Base-by-base conservation (phyloP, 352 stramenopile species). In the Phytopythium oedochilum region DNA sequence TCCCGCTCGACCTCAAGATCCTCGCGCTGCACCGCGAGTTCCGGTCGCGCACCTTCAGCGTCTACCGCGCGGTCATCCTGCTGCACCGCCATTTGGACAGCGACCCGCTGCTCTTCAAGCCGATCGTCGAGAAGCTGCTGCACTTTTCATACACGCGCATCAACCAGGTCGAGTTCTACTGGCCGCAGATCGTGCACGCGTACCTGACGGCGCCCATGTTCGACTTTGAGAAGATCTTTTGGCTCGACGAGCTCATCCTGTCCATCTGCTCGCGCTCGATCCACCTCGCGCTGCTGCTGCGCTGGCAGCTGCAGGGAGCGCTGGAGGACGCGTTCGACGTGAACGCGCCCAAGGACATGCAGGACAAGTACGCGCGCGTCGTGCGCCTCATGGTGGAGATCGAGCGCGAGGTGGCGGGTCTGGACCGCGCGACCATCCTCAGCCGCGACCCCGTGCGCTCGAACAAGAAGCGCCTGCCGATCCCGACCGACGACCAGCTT, bases 131-230 rank as follows among this genome's bases (percentile, higher is more conserved):
- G 53, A 86, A 86, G 26, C 49, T 95, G 50, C 64, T 92, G 6
- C 76, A 94, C 32, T 93, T 94, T 58, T 92, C 84, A 39, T 93
- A 93, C 69, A 89, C 83, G 26, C 74, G 86, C 23, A 93, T 96
- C 62, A 94, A 94, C 57, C 81, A 96, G 66, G 82, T 97, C 43
- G 88, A 97, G 60, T 96, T 97, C 57, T 96, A 96, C 60, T 95
- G 85, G 80, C 87, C 86, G 18, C 88, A 97, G 68, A 90, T 97
- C 32, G 77, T 96, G 39, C 88, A 97, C 53, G 83, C 83, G 52
- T 93, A 94, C 46, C 48, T 96, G 46, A 93, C 80, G 20, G 81
- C 96, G 50, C 85, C 83, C 14, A 94, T 90, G 71, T 94, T 94
- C 68, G 81, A 94, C 39, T 93, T 95, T 60, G 83, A 94, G 45